Evolutionary conservation across 148 eudicot genomes (phyloP).

Genomic region (Polygonum maritimum): DNA sequence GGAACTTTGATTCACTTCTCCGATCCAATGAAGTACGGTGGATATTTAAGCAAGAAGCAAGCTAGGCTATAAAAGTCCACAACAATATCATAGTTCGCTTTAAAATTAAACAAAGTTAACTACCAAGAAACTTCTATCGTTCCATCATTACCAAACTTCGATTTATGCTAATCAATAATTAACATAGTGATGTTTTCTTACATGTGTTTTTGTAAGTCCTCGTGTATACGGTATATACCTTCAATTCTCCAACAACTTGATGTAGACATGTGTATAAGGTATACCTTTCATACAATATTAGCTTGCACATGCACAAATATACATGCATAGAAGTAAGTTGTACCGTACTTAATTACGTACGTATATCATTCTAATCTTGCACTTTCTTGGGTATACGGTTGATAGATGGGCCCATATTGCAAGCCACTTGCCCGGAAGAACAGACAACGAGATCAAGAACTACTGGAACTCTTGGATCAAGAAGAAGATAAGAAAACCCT

Average conservation of each 20-base stretch:
- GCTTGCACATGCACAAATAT: background rate
- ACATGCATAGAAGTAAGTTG: background rate
- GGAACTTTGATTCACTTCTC: background rate
- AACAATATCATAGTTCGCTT: background rate
- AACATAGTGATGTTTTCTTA: background rate
- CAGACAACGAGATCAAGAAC: constrained; percentile 89
- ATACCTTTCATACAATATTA: background rate
- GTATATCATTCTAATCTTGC: background rate
- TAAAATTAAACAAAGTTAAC: constrained; percentile 5
- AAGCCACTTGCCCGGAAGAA: constrained; percentile 88
- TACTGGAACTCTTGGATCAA: constrained; percentile 99
- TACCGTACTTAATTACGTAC: background rate
- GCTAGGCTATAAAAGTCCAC: background rate
- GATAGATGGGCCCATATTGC: constrained; percentile 97
- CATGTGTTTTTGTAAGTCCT: background rate
- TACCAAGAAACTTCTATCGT: constrained; percentile 4
- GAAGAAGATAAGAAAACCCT: constrained; percentile 60
- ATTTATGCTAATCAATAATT: background rate
- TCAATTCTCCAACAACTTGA: background rate
- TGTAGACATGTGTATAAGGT: background rate
- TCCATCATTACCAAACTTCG: constrained; percentile 8
- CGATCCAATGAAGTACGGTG: background rate
- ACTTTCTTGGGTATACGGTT: background rate
- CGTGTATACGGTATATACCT: background rate
- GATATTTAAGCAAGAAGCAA: background rate